These are phyloP conservation scores for Colletotrichum viniferum DNA, from an alignment of 2,329 filamentous ascomycete genomes.

Conservation along the genomic window DNA sequence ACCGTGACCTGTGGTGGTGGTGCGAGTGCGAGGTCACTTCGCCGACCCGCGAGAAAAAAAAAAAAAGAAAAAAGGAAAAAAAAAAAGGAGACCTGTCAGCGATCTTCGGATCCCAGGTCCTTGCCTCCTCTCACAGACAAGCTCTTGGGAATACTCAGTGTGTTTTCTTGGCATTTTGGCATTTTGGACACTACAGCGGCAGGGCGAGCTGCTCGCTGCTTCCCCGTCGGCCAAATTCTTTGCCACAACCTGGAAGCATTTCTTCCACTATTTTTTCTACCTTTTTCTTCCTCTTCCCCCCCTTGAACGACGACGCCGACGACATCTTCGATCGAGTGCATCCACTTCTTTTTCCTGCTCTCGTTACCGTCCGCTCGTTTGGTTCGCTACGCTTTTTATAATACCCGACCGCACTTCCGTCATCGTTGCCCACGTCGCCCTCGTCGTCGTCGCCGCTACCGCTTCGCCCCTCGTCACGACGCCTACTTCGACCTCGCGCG, in stretches of 20 bases:
- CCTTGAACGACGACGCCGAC: neutral
- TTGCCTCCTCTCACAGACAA: neutral
- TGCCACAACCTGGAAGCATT: neutral
- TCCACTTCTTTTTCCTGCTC: neutral
- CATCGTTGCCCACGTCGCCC: neutral
- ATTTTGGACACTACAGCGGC: neutral
- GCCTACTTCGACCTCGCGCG: neutral
- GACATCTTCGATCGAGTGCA: neutral
- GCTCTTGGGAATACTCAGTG: neutral
- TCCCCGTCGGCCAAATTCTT: conserved; percentile 1
- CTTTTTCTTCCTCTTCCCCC: neutral
- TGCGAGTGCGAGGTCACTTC: neutral
- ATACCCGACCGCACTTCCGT: neutral
- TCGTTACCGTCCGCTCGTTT: neutral
- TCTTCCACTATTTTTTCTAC: neutral
- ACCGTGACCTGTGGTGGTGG: neutral
- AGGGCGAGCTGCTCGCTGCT: neutral
- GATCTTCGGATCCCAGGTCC: neutral
- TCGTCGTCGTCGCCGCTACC: neutral
- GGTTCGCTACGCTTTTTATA: conserved; percentile 6
- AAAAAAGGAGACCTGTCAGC: neutral
- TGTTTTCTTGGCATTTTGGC: neutral
- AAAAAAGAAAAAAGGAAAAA: neutral
- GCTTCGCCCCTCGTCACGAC: neutral
- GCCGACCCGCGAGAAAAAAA: neutral